Base-by-base conservation (phyloP, 768 basidiomycete species). In the Grammothele lineata region DNA sequence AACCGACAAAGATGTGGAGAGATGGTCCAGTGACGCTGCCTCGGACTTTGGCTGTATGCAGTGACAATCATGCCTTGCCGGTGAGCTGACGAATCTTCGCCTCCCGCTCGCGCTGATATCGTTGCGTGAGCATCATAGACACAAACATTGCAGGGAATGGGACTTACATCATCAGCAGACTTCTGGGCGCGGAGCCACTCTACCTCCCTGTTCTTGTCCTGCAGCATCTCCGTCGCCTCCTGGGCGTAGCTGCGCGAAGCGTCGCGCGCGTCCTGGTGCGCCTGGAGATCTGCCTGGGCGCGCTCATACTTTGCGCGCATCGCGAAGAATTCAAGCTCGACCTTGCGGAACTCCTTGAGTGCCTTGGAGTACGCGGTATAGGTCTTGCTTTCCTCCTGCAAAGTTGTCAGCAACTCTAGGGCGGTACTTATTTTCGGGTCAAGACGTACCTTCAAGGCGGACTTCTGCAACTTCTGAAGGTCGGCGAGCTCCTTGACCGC, bases 121-220 rank as follows among this genome's bases (percentile, higher is more conserved):
- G 24, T 8, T 8, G 4, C n/a, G 4, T 7, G 12, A 35, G 35
- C 35, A 22, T 54, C 36, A 54, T 12, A 23, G 2, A 35, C 30
- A 17, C 24, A 47, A 6, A n/a, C n/a, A n/a, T n/a, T 25, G 24
- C 12, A 0, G 4, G 19, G 9, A 3, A 12, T 38, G 15, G 7
- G 19, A 62, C 62, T 56, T 48, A 63, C 62, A 34, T 89, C 87
- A 54, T 90, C 87, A 7, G 80, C 80, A 27, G 76, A 77, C 59
- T 84, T 82, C 56, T 80, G 73, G 17, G 71, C 68, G 24, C 86
- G 69, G 42, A 90, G 61, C 51, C 74, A 73, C 54, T 90, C 85
- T 2, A 92, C 74, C 57, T 90, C 85, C 44, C 77, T 73, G n/a
- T 76, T 75, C 70, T 89, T 90, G 45, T 81, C 81, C 41, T 80